These are phyloP conservation scores for Umbilicus rupestris DNA, from an alignment of 164 flowering plant genomes.

Conservation along the genomic window DNA sequence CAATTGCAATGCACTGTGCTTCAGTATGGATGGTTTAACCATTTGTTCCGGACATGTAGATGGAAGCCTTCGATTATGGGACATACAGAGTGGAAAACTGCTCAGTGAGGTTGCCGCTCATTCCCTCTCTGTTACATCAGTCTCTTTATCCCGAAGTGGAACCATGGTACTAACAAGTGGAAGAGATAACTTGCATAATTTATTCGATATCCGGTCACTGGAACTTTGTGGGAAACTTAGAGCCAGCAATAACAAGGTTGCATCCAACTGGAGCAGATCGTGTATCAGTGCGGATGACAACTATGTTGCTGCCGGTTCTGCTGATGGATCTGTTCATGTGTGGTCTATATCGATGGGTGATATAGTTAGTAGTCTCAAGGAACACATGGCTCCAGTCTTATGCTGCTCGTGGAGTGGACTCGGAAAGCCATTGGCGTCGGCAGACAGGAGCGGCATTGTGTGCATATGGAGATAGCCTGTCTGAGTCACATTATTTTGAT, in stretches of 20 bases:
- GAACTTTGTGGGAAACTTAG: constrained; percentile 79
- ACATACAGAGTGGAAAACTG: constrained; percentile 62
- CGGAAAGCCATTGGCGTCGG: constrained; percentile 79
- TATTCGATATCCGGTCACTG: constrained; percentile 69
- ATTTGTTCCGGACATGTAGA: constrained; percentile 90
- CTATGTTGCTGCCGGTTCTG: constrained; percentile 81
- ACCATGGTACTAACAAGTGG: constrained; percentile 67
- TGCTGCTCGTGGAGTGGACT: constrained; percentile 87
- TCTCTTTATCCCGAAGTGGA: constrained; percentile 66
- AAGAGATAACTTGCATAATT: constrained; percentile 83
- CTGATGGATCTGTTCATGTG: constrained; percentile 68
- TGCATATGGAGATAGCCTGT: constrained; percentile 58
- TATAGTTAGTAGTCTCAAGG: constrained; percentile 61
- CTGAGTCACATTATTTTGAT: too few relatives aligned
- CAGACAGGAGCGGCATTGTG: constrained; percentile 69
- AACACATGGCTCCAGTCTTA: constrained; percentile 61
- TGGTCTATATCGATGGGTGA: constrained; percentile 71
- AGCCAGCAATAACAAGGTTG: constrained; percentile 61
- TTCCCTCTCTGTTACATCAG: constrained; percentile 67
- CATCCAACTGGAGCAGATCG: constrained; percentile 93
- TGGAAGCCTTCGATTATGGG: constrained; percentile 88
- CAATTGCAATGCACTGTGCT: constrained; percentile 84
- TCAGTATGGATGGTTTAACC: constrained; percentile 75
- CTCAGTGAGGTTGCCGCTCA: constrained; percentile 88
- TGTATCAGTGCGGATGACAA: constrained; percentile 86